Base-by-base conservation (phyloP, 2,329 filamentous ascomycete species). In the Colletotrichum sansevieriae region DNA sequence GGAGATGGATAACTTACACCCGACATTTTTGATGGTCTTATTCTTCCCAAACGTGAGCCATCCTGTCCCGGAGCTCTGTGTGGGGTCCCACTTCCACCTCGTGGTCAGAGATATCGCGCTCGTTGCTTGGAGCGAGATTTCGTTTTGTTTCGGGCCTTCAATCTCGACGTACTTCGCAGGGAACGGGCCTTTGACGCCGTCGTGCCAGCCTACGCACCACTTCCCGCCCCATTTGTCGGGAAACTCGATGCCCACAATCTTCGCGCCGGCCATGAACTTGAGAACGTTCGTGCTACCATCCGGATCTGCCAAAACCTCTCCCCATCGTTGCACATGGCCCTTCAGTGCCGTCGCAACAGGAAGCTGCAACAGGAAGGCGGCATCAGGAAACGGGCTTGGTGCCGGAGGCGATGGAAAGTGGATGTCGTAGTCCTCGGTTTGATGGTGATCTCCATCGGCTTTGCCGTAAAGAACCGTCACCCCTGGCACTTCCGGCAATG, bases 1-100 rank as follows among this genome's bases (percentile, higher is more conserved):
- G 12, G 20, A 22, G 22, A 22, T 22, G 52, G 0, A 9, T 3
- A 3, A 60, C 72, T 72, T 33, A 75, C 73, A 75, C 3, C 70
- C 70, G 13, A 74, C 88, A 80, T 83, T 89, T 60, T 79, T 83
- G n/a, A 84, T 85, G 4, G 82, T 84, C 65, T 85, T 83, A 15
- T 81, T 83, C 35, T 83, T 83, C 4, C 82, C 82, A 69, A 86
- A 71, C 15, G 61, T 49, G 13, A 75, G 18, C 73, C 73, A 75
- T 2, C 71, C 69, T 10, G 60, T 57, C 10, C 56, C 59, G 4
- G 54, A 68, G 15, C 43, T 46, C 13, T 70, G 59, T 2, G 46
- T 33, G 7, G 72, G 68, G 9, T 75, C 74, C 72, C 74, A 79
- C 57, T 77, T 78, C 77, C 77, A 79, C 35, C 75, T 71, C 13